Evolutionary conservation across 1,139 yeast species (phyloP).

Genomic region (Blastobotrys arbuscula): DNA sequence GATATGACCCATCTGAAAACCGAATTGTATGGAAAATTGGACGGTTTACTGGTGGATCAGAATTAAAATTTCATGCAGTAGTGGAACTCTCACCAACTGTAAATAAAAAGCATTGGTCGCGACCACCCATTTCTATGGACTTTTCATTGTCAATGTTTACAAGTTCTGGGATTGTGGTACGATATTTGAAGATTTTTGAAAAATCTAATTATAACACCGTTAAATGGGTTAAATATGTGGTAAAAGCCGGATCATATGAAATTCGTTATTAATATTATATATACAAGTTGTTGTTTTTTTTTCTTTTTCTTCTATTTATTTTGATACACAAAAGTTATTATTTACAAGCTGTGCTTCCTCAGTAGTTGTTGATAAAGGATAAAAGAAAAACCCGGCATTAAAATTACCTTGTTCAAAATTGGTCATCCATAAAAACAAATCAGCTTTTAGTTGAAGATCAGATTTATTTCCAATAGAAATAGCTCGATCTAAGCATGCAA

Average conservation of each 20-base stretch:
- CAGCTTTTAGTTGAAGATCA: slow-evolving; percentile 17
- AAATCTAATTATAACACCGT: slow-evolving; percentile 61
- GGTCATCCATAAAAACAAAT: slow-evolving; percentile 22
- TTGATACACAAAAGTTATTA: background rate
- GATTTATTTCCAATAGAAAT: slow-evolving; percentile 17
- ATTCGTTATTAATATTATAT: slow-evolving; percentile 46
- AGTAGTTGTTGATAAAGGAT: slow-evolving; percentile 3
- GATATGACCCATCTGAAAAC: slow-evolving; percentile 61
- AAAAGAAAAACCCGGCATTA: slow-evolving; percentile 23
- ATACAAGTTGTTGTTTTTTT: background rate
- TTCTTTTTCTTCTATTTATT: background rate
- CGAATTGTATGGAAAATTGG: slow-evolving; percentile 64
- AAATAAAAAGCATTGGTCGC: slow-evolving; percentile 47
- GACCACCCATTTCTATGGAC: slow-evolving; percentile 71
- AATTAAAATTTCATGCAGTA: slow-evolving; percentile 49
- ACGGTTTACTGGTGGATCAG: slow-evolving; percentile 64
- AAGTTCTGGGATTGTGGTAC: slow-evolving; percentile 69
- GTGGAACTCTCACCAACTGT: slow-evolving; percentile 40
- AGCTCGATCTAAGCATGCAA: slow-evolving; percentile 31
- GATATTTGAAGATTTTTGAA: slow-evolving; percentile 66
- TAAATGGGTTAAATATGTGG: slow-evolving; percentile 80
- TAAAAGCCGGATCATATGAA: slow-evolving; percentile 76
- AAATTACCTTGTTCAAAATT: slow-evolving; percentile 20
- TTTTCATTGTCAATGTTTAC: slow-evolving; percentile 74
- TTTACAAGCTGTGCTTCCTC: slow-evolving; percentile 5